Evolutionary conservation across 108 stramenopile species (phyloP).

Genomic region (Conticribra weissflogii): DNA sequence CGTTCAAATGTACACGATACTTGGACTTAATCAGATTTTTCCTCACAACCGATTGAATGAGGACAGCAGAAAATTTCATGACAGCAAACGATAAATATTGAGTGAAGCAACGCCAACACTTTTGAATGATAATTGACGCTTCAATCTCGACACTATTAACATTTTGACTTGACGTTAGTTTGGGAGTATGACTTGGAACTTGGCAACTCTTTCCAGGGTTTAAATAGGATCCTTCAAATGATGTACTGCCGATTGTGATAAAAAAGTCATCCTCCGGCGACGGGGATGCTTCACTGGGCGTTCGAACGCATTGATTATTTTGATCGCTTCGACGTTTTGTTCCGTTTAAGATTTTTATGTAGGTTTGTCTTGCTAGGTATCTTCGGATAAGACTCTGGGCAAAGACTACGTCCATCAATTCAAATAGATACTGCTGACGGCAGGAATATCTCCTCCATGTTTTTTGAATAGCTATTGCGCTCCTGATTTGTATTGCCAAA

Average conservation of each 20-base stretch:
- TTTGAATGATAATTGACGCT: not conserved
- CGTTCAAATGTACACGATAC: constrained; percentile 26
- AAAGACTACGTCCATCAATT: constrained; percentile 52
- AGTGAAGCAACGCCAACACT: not conserved
- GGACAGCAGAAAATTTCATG: constrained; percentile 3
- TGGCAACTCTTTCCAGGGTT: not conserved
- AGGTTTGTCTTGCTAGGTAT: not conserved
- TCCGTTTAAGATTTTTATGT: constrained; percentile 14
- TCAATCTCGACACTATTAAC: too few species aligned
- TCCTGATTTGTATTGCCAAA: not conserved
- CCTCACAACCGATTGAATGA: constrained; percentile 48
- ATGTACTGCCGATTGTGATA: too few species aligned
- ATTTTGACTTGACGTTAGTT: not conserved
- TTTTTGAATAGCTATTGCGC: constrained; percentile 41
- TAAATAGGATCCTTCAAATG: too few species aligned
- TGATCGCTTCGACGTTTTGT: too few species aligned
- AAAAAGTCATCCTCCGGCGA: too few species aligned
- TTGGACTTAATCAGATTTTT: not conserved
- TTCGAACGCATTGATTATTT: too few species aligned
- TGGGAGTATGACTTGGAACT: not conserved
- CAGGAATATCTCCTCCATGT: constrained; percentile 48
- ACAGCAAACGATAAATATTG: not conserved
- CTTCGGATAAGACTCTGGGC: constrained; percentile 20
- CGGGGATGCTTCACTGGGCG: too few species aligned
- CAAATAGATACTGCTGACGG: constrained; percentile 38